Percentiles rank a stretch among this genome's conserved stretches.
These are phyloP conservation scores for Amoeboaphelidium protococcarum DNA, from an alignment of 371 early-diverging fungal species.

Conservation along the genomic window DNA sequence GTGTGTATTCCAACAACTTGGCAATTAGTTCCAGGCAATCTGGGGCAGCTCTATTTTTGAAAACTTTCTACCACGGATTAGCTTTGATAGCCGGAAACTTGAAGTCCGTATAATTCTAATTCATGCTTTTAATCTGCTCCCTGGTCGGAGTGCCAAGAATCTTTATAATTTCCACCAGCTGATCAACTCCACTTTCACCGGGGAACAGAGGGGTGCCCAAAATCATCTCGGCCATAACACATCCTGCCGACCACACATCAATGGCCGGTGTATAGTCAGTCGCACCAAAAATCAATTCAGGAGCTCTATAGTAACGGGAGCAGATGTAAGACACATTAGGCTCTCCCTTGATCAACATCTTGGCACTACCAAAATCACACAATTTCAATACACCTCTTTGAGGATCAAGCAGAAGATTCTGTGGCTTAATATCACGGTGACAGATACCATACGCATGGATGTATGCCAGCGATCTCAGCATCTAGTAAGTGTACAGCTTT, in stretches of 20 bases:
- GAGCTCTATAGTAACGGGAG: slow-evolving; percentile 94
- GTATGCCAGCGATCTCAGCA: slow-evolving; percentile 80
- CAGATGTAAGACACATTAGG: slow-evolving; percentile 95
- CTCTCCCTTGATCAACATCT: slow-evolving; percentile 69
- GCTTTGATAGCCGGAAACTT: slow-evolving; percentile 92
- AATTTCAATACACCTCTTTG: slow-evolving; percentile 68
- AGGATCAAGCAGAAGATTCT: slow-evolving; percentile 85
- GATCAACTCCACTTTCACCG: slow-evolving; percentile 96
- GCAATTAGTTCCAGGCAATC: slow-evolving; percentile 72
- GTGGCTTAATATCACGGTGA: slow-evolving; percentile 97
- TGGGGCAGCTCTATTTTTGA: slow-evolving; percentile 28
- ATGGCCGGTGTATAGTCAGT: slow-evolving; percentile 49
- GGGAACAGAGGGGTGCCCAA: slow-evolving; percentile 88
- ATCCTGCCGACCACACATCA: slow-evolving; percentile 96
- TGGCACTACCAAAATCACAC: slow-evolving; percentile 98
- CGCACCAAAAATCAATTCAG: slow-evolving; percentile 92
- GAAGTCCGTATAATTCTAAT: slow-evolving; percentile 88
- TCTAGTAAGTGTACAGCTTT: slow-evolving; percentile 89
- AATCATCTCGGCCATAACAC: slow-evolving; percentile 98
- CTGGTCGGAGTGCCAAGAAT: slow-evolving; percentile 93
- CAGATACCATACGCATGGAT: slow-evolving; percentile 85
- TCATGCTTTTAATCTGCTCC: slow-evolving; percentile 83
- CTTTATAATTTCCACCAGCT: slow-evolving; percentile 97
- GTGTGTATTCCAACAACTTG: slow-evolving; percentile 80
- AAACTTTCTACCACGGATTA: slow-evolving; percentile 53